Evolutionary conservation across 352 stramenopile species (phyloP).

Genomic region (Globisporangium barbulae): DNA sequence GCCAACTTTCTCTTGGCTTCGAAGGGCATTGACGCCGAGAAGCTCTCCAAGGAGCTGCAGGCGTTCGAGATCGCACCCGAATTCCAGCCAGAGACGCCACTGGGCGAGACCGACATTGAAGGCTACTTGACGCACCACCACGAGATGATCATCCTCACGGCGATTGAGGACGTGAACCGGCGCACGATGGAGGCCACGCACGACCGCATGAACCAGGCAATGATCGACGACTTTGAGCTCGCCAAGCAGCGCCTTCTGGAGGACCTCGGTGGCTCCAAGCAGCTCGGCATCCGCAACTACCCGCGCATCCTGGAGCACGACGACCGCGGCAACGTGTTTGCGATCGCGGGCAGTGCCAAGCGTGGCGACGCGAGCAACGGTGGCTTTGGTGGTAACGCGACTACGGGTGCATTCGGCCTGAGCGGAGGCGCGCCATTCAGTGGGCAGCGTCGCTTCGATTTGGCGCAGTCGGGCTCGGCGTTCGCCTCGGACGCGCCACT

Average conservation of each 20-base stretch:
- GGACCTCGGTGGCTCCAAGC: slow-evolving; percentile 59
- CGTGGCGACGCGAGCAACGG: slow-evolving; percentile 15
- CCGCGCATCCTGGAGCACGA: slow-evolving; percentile 48
- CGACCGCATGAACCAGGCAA: slow-evolving; percentile 81
- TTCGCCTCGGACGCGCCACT: slow-evolving; percentile 30
- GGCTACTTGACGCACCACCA: slow-evolving; percentile 88
- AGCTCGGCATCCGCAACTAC: slow-evolving; percentile 72
- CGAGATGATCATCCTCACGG: slow-evolving; percentile 90
- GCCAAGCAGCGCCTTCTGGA: slow-evolving; percentile 76
- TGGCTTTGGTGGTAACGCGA: slow-evolving; percentile 14
- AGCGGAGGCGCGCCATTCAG: slow-evolving; percentile 38
- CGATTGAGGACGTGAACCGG: slow-evolving; percentile 84
- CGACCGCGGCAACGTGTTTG: slow-evolving; percentile 48
- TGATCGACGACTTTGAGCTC: slow-evolving; percentile 84
- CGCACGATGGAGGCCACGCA: slow-evolving; percentile 78
- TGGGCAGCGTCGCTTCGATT: slow-evolving; percentile 46
- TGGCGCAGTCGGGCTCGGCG: slow-evolving; percentile 26
- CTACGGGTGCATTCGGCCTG: slow-evolving; percentile 39
- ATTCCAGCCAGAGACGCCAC: slow-evolving; percentile 76
- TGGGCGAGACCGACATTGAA: slow-evolving; percentile 84
- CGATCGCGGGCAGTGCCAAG: slow-evolving; percentile 31
- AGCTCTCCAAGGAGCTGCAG: slow-evolving; percentile 80
- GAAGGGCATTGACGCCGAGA: slow-evolving; percentile 86
- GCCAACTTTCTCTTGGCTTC: slow-evolving; percentile 82
- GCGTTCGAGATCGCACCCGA: slow-evolving; percentile 72